A percentile compares a stretch with the other conserved stretches of the same genome.
Conservation (phyloP, 2,329 filamentous ascomycete genomes). For the Bipolaris zeicola region DNA sequence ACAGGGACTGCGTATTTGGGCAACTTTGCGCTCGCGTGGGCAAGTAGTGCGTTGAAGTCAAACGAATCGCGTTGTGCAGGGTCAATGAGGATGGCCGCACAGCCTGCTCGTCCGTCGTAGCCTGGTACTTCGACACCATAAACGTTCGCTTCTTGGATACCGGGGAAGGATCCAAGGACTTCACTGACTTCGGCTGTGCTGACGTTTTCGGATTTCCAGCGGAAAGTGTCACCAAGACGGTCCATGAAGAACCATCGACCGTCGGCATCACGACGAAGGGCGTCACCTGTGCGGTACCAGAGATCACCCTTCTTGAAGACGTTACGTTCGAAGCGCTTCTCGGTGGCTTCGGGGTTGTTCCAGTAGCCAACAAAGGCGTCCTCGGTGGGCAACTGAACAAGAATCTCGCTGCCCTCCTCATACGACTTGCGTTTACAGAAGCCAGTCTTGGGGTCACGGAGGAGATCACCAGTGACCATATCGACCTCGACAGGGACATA, state of each 20-base stretch:
- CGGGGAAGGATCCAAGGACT: slow-evolving; percentile 52
- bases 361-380: slow-evolving; percentile 72
- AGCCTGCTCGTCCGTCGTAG: slow-evolving; percentile 58
- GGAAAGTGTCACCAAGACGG: slow-evolving; percentile 55
- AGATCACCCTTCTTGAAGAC: slow-evolving; percentile 56
- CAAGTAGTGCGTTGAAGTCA: slow-evolving; percentile 62
- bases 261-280: slow-evolving; percentile 51
- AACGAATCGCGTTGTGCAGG: slow-evolving; percentile 54
- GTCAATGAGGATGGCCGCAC: slow-evolving; percentile 64
- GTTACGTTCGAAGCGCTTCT: slow-evolving; percentile 58
- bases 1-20: slow-evolving; percentile 77
- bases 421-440: slow-evolving; percentile 68
- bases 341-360: slow-evolving; percentile 68
- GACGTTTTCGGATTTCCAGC: slow-evolving; percentile 59
- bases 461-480: slow-evolving; percentile 68
- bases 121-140: slow-evolving; percentile 56
- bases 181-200: slow-evolving; percentile 56
- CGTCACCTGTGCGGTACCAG: slow-evolving; percentile 57
- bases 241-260: slow-evolving; percentile 58
- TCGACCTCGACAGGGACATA: slow-evolving; percentile 73
- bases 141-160: slow-evolving; percentile 55
- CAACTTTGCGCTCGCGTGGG: slow-evolving; percentile 63
- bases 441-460: slow-evolving; percentile 69
- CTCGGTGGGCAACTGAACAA: slow-evolving; percentile 65
- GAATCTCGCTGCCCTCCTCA: slow-evolving; percentile 74